Evolutionary conservation across 495 filamentous ascomycete species (phyloP), one percentile per base, ranked within the genome.

Genomic region (Acidiella bohemica): DNA sequence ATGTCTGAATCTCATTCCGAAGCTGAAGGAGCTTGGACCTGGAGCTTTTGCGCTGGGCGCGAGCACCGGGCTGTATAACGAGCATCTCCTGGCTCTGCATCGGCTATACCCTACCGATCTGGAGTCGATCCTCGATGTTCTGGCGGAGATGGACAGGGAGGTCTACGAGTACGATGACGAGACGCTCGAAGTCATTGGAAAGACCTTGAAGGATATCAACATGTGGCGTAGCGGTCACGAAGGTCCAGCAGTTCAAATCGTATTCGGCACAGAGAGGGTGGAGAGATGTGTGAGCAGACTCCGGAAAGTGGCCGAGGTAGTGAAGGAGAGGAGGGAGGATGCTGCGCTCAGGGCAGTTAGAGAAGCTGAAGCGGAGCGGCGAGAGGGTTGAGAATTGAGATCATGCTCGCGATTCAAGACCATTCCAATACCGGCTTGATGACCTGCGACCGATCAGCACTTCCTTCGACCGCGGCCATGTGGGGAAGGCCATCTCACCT

Each of bases 121-220:
- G 1, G 50, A 59, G 8, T 68, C 66, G 8, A 70, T 87, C 24
- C 53, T 76, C 9, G 62, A 72, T 9, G 59, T 85, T 3, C 59
- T 92, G 5, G 59, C 64, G 29, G 84, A 94, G 57, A 94, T 94
- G 85, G 74, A 81, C 27, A 57, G 69, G 7, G 71, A 65, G 1
- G 84, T 81, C 6, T 56, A 88, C 18, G 71, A 72, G 14, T 68
- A 71, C 23, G 69, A 84, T 45, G 44, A 45, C 0, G 63, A 63
- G n/a, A 82, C 80, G 1, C 53, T 66, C 10, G 47, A 48, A 0
- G 46, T 85, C 11, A 47, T 87, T 36, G 39, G 46, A 9, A 20
- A 14, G n/a, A 46, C 58, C 17, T 9, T 55, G 13, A 13, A 5
- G 20, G 42, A 50, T 29, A 32, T 26, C 28, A 27, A 26, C n/a